phyloP scores from a whole-genome alignment of 495 filamentous ascomycete species.

The Aspergillus sparsus region DNA sequence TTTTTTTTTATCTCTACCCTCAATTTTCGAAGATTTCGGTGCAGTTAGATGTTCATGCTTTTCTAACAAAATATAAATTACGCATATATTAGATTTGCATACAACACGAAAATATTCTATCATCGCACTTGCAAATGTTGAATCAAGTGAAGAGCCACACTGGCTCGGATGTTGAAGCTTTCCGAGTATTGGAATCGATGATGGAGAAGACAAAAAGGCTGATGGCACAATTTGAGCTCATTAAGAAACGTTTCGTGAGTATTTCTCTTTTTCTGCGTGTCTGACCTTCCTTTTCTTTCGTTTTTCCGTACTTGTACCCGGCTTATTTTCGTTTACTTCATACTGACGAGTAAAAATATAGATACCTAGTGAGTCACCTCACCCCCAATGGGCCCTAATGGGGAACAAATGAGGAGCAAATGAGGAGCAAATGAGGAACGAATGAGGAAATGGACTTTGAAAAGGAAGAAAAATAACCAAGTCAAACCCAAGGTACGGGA shows the following conservation, averaged over 20 bases:
- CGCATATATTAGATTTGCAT: constrained; percentile 34
- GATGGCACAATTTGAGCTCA: constrained; percentile 36
- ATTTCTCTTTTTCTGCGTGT: neutral
- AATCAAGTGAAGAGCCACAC: constrained; percentile 30
- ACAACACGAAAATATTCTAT: constrained; percentile 37
- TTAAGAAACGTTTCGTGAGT: constrained; percentile 41
- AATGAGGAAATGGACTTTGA: neutral
- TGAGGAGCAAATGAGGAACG: no score
- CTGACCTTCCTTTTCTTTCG: neutral
- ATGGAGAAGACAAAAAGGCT: constrained; percentile 40
- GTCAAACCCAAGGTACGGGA: no score
- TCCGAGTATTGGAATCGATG: constrained; percentile 36
- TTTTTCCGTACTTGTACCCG: neutral
- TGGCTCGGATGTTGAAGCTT: constrained; percentile 27
- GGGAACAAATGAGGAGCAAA: no score
- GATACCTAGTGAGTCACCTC: constrained; percentile 2
- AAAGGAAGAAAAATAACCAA: no score
- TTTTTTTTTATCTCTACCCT: neutral
- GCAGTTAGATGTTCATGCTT: neutral
- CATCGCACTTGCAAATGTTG: constrained; percentile 40
- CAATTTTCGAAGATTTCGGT: neutral
- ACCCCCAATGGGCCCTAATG: no score
- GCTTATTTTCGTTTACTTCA: neutral
- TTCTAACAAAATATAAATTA: neutral
- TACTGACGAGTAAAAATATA: neutral